Base-by-base conservation (phyloP, 1,139 yeast genomes). In the Zhuliangozyma blackwelliae region DNA sequence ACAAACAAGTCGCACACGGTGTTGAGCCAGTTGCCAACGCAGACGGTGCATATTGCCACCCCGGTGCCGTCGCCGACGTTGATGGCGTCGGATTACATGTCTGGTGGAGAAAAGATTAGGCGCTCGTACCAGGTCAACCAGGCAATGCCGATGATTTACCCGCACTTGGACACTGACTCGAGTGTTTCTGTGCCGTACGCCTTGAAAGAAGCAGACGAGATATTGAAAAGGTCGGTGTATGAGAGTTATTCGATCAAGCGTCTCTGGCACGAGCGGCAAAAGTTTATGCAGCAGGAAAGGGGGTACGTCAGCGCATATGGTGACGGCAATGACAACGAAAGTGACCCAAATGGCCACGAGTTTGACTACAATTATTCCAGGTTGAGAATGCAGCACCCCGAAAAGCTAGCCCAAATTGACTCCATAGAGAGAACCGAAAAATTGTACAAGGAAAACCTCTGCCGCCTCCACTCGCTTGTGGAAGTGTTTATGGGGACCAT, bases 1-100 rank as follows among this genome's bases (percentile, higher is more conserved):
- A 77, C 83, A 0, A 64, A 68, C 33, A 70, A 68, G 44, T 56
- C 69, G 2, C 85, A 82, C 41, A 71, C 81, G 5, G 59, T 76
- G 2, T 72, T 75, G 38, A 68, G 75, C 32, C 72, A 77, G 31
- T 58, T 82, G 13, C 85, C 87, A 1, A 68, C 77, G 0, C 88
- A 85, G 27, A 71, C 76, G 1, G 63, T 83, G 3, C 96, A 89
- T 56, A 72, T 89, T 12, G 90, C 96, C 0, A 88, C 96, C 0
- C 96, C 96, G 0, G 86, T 84, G 0, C 94, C 96, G 1, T 84
- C 96, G 0, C 96, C 96, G 0, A 82, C 86, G 0, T 58, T 77
- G 8, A 75, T 83, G 1, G 89, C 95, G 21, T 66, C 73, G 5
- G 75, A 70, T 32, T 70, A 61, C 39, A 65, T 72, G 63, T 57